These are phyloP conservation scores for Aspergillus texensis DNA, from an alignment of 2,329 filamentous ascomycete species.

Conservation along the genomic window DNA sequence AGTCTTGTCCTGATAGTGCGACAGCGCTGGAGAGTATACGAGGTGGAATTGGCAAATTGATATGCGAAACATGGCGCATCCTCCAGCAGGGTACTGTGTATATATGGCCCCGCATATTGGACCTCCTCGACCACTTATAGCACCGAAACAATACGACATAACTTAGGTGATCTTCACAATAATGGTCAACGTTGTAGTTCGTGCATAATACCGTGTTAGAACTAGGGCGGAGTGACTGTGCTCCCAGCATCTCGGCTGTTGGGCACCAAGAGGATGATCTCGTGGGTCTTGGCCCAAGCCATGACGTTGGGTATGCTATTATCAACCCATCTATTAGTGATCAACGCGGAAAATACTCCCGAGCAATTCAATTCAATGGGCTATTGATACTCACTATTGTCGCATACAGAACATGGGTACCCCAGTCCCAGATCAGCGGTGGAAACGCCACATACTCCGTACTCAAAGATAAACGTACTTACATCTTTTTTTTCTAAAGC, in stretches of 20 bases:
- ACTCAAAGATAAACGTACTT: too few relatives aligned
- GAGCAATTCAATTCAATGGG: background rate
- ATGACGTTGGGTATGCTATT: background rate
- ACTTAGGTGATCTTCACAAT: background rate
- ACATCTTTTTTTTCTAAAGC: too few relatives aligned
- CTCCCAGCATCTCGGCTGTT: background rate
- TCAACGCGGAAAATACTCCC: background rate
- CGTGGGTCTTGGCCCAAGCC: background rate
- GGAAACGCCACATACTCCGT: background rate
- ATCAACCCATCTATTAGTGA: background rate
- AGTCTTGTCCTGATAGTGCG: background rate
- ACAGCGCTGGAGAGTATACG: background rate
- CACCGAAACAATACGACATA: background rate
- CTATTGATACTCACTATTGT: background rate
- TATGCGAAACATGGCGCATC: background rate
- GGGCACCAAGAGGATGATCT: background rate
- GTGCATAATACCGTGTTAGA: background rate
- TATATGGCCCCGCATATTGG: background rate
- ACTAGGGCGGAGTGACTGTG: background rate
- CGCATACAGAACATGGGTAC: background rate
- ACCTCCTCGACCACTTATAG: background rate
- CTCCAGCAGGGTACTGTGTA: background rate
- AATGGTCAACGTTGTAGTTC: background rate
- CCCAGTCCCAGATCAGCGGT: background rate
- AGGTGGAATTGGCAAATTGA: background rate